These are phyloP conservation scores for Dactylis glomerata DNA, from an alignment of 176 grass and related monocot genomes.

Conservation along the genomic window DNA sequence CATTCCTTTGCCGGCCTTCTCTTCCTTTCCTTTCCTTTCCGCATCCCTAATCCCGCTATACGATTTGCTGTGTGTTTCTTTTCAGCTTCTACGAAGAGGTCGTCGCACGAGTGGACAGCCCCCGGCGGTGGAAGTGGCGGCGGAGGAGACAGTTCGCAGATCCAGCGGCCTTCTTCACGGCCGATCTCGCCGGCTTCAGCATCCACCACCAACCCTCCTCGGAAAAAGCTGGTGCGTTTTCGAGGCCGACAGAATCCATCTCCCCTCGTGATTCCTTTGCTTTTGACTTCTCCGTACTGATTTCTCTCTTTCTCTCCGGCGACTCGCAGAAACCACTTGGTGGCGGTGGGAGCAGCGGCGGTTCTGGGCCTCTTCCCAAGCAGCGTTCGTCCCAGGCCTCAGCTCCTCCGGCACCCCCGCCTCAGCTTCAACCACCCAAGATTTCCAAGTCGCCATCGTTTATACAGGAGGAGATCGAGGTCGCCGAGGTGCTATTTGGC, in stretches of 20 bases:
- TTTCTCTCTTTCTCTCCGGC: background rate
- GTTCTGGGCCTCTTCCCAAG: conserved; percentile 34
- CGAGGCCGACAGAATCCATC: background rate
- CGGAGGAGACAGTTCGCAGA: conserved; percentile 47
- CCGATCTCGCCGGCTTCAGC: conserved; percentile 78
- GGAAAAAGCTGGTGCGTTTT: conserved; percentile 78
- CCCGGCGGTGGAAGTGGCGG: conserved; percentile 46
- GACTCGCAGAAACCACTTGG: conserved; percentile 54
- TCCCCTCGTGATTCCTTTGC: conserved; percentile 7
- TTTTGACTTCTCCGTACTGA: background rate
- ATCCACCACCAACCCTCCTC: conserved; percentile 47
- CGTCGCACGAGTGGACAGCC: conserved; percentile 70
- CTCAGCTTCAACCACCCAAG: conserved; percentile 45
- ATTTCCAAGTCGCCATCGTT: conserved; percentile 71
- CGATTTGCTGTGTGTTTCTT: background rate
- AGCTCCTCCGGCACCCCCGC: conserved; percentile 31
- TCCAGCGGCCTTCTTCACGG: conserved; percentile 63
- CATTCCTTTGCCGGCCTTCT: background rate
- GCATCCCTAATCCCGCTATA: conserved; percentile 19
- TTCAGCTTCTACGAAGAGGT: conserved; percentile 66
- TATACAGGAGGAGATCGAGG: conserved; percentile 96
- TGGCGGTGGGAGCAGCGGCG: conserved; percentile 30
- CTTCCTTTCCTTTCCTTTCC: background rate
- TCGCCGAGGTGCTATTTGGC: conserved; percentile 94
- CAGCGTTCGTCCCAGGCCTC: conserved; percentile 28